Evolutionary conservation across 305 asterid genomes (phyloP).

Genomic region (Fraxinus dipetala): DNA sequence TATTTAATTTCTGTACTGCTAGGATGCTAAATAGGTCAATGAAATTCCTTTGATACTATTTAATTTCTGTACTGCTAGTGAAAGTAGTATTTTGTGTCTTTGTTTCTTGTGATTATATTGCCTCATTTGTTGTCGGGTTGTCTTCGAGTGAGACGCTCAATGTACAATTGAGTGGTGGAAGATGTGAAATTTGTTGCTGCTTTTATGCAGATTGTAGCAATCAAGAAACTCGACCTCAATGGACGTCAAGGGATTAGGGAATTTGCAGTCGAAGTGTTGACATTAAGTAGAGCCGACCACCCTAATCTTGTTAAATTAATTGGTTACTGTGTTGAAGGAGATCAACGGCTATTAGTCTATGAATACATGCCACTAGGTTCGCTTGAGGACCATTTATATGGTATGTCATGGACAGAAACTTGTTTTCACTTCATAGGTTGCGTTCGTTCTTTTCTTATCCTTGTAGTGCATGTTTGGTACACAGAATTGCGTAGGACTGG

Average conservation of each 20-base stretch:
- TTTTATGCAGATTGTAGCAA: slow-evolving; percentile 59
- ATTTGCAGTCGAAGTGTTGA: slow-evolving; percentile 66
- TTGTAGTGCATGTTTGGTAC: not conserved
- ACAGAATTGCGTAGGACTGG: not conserved
- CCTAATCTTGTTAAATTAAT: slow-evolving; percentile 71
- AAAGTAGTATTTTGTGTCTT: not conserved
- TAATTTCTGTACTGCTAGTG: not conserved
- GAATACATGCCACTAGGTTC: slow-evolving; percentile 86
- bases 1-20: not conserved
- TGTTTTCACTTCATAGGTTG: not conserved
- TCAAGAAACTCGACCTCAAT: slow-evolving; percentile 67
- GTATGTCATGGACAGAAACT: slow-evolving; percentile 32
- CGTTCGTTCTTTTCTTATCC: not conserved
- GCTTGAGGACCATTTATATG: slow-evolving; percentile 72
- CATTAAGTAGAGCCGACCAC: slow-evolving; percentile 61
- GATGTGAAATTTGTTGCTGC: slow-evolving; percentile 4
- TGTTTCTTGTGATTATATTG: not conserved
- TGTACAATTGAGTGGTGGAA: not conserved
- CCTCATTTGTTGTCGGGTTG: not conserved
- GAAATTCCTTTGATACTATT: not conserved
- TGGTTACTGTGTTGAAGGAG: slow-evolving; percentile 77
- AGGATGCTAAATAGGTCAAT: slow-evolving; percentile 40
- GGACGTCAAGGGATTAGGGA: slow-evolving; percentile 81
- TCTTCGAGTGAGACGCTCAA: not conserved
- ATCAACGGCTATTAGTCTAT: slow-evolving; percentile 70